These are phyloP conservation scores for Wallacemonas rigidus DNA, from an alignment of 208 protist species.

Conservation along the genomic window DNA sequence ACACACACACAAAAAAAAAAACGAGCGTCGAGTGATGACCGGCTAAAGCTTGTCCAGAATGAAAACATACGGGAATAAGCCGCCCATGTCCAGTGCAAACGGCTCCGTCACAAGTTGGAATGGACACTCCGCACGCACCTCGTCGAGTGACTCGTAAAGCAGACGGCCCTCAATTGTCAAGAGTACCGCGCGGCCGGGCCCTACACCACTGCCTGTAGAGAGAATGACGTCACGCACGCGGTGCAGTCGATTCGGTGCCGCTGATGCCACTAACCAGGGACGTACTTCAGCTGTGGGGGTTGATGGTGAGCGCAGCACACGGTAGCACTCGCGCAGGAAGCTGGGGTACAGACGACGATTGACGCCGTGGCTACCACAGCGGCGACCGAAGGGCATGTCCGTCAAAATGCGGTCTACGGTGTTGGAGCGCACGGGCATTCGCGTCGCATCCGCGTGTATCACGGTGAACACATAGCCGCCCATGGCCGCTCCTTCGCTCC, in stretches of 20 bases:
- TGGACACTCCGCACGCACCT: slow-evolving; percentile 22
- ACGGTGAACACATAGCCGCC: slow-evolving; percentile 7
- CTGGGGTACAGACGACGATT: slow-evolving; percentile 53
- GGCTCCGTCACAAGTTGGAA: slow-evolving; percentile 36
- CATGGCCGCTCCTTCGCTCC: not conserved
- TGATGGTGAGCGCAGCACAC: slow-evolving; percentile 25
- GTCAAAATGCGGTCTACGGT: slow-evolving; percentile 59
- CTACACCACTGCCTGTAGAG: slow-evolving; percentile 12
- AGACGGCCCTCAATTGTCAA: slow-evolving; percentile 56
- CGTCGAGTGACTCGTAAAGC: slow-evolving; percentile 33
- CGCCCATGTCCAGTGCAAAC: slow-evolving; percentile 49
- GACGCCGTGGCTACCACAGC: slow-evolving; percentile 53
- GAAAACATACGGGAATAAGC: slow-evolving; percentile 61
- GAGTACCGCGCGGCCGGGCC: slow-evolving; percentile 34
- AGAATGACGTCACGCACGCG: not conserved
- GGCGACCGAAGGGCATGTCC: slow-evolving; percentile 68
- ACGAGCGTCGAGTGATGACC: not conserved
- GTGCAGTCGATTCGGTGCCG: not conserved
- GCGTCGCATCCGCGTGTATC: slow-evolving; percentile 41
- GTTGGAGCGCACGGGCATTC: slow-evolving; percentile 33
- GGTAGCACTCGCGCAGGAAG: slow-evolving; percentile 47
- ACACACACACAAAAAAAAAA: not conserved
- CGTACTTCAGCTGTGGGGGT: not conserved
- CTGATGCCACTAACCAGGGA: not conserved
- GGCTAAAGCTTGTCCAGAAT: slow-evolving; percentile 38